Percentiles rank a stretch among this genome's conserved stretches.
Conservation (phyloP, 2,329 filamentous ascomycete genomes). For the Fusarium begoniae region DNA sequence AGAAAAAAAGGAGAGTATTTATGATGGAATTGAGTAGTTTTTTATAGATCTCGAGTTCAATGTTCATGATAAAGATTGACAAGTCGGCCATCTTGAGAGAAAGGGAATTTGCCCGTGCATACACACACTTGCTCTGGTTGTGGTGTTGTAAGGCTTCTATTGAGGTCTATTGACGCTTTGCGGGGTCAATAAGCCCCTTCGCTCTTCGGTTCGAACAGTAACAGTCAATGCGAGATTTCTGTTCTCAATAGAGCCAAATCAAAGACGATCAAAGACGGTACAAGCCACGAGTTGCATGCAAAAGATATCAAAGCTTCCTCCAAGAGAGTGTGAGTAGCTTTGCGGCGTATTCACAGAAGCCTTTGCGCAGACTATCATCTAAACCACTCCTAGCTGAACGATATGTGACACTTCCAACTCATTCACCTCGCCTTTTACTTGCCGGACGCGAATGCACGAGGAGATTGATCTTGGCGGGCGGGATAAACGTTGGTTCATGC, state of each 20-base stretch:
- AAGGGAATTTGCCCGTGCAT: neutral
- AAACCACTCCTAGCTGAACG: neutral
- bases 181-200: constrained; percentile 30
- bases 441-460: constrained; percentile 10
- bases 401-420: neutral
- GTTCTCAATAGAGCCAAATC: neutral
- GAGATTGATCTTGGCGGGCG: neutral
- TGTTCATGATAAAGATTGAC: neutral
- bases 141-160: constrained; percentile 22
- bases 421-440: constrained; percentile 5
- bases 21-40: neutral
- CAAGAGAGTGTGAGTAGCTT: neutral
- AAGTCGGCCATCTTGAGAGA: neutral
- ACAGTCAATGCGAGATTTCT: neutral
- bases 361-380: neutral
- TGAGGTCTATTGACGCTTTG: constrained; percentile 28
- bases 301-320: constrained; percentile 1
- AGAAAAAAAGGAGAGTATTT: constrained; percentile 13
- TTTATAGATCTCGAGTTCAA: constrained; percentile 33
- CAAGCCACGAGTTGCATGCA: neutral
- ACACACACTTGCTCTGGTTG: neutral
- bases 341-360: constrained; percentile 20
- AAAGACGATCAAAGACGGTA: constrained; percentile 7
- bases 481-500: neutral
- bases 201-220: neutral